A percentile compares a stretch with the other conserved stretches of the same genome.
Evolutionary conservation across 495 filamentous ascomycete genomes (phyloP).

Genomic region (Hyaloscypha hepaticicola): DNA sequence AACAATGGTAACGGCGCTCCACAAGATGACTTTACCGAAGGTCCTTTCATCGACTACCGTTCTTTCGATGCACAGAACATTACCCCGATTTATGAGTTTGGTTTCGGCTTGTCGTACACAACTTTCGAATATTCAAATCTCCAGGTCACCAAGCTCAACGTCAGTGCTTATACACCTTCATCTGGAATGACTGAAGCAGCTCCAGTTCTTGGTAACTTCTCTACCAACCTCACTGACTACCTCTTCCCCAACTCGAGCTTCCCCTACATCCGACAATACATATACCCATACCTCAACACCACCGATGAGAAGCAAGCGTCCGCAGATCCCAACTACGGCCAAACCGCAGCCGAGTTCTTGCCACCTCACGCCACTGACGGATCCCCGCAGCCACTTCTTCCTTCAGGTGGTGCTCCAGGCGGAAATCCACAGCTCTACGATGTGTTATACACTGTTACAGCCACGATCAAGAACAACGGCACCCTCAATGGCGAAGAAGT

Average conservation of each 20-base stretch:
- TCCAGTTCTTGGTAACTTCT: slow-evolving; percentile 65
- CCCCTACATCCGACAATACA: slow-evolving; percentile 53
- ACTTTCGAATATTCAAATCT: slow-evolving; percentile 81
- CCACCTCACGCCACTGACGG: slow-evolving; percentile 66
- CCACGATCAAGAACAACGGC: slow-evolving; percentile 82
- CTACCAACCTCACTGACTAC: slow-evolving; percentile 64
- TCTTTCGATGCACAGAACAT: slow-evolving; percentile 74
- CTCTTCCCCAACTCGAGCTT: slow-evolving; percentile 65
- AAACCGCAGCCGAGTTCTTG: slow-evolving; percentile 58
- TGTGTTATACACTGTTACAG: slow-evolving; percentile 72
- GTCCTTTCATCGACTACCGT: slow-evolving; percentile 93
- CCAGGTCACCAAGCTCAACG: slow-evolving; percentile 46
- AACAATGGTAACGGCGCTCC: slow-evolving; percentile 72
- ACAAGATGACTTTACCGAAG: slow-evolving; percentile 81
- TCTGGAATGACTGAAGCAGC: slow-evolving; percentile 66
- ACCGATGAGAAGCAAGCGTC: slow-evolving; percentile 64
- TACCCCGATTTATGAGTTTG: slow-evolving; percentile 87
- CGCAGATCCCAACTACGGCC: slow-evolving; percentile 66
- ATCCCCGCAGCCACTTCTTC: slow-evolving; percentile 63
- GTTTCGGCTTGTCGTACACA: slow-evolving; percentile 87
- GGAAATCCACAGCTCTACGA: slow-evolving; percentile 85
- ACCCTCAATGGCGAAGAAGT: slow-evolving; percentile 73
- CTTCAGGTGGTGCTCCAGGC: slow-evolving; percentile 67
- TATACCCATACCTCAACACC: slow-evolving; percentile 90
- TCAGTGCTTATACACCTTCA: slow-evolving; percentile 62